Evolutionary conservation across 2,329 filamentous ascomycete species (phyloP).

Genomic region (Trichoderma oligosporum): DNA sequence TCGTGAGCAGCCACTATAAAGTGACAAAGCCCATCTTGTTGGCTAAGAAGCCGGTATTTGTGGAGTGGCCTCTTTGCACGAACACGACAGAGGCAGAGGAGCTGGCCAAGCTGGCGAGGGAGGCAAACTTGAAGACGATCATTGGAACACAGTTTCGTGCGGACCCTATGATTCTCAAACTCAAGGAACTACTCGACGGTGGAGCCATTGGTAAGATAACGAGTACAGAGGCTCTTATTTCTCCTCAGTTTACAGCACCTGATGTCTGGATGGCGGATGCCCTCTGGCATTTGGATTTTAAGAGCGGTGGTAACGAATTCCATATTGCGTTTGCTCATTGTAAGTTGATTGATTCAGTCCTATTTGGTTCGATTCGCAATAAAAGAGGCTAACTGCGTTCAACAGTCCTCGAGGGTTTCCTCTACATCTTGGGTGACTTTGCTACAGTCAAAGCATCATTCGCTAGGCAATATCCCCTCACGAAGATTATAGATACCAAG

Average conservation of each 20-base stretch:
- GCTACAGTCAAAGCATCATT: slow-evolving; percentile 24
- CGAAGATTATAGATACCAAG: slow-evolving; percentile 24
- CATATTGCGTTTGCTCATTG: slow-evolving; percentile 24
- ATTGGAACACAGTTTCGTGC: slow-evolving; percentile 47
- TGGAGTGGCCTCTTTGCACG: slow-evolving; percentile 53
- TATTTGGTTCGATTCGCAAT: background rate
- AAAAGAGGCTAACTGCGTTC: background rate
- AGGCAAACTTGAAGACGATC: slow-evolving; percentile 36
- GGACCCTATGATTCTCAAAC: slow-evolving; percentile 33
- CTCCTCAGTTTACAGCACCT: background rate
- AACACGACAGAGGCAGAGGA: slow-evolving; percentile 38
- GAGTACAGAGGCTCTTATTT: slow-evolving; percentile 4
- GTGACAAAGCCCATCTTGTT: slow-evolving; percentile 32
- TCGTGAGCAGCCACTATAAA: slow-evolving; percentile 46
- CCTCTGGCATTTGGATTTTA: slow-evolving; percentile 27
- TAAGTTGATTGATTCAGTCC: background rate
- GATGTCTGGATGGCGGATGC: slow-evolving; percentile 24
- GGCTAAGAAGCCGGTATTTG: slow-evolving; percentile 47
- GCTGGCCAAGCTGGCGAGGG: slow-evolving; percentile 34
- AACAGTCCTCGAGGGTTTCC: slow-evolving; percentile 23
- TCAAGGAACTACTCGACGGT: slow-evolving; percentile 21
- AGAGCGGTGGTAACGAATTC: slow-evolving; percentile 27
- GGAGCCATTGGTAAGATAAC: slow-evolving; percentile 20
- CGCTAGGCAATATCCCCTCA: slow-evolving; percentile 24
- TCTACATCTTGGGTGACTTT: slow-evolving; percentile 13